Conservation (phyloP, 345 rosid genomes). For the Lumnitzera racemosa region DNA sequence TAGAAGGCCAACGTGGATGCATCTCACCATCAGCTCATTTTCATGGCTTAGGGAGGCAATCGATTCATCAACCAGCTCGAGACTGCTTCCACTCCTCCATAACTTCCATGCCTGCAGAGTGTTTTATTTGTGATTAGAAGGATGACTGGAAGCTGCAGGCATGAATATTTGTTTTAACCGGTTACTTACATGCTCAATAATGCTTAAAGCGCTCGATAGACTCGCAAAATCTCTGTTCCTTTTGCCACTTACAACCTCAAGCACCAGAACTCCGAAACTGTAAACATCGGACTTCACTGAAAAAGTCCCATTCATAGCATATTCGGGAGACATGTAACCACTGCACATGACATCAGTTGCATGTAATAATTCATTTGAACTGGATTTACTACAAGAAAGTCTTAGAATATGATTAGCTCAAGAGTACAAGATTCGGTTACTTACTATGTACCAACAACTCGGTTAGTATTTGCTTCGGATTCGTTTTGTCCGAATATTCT, state of each 20-base stretch:
- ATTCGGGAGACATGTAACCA: constrained; percentile 24
- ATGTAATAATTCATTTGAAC: too few species aligned
- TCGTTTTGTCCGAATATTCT: constrained; percentile 16
- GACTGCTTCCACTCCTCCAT: too few species aligned
- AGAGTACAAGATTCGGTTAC: constrained; percentile 1
- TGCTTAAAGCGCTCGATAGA: too few species aligned
- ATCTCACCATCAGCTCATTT: neutral
- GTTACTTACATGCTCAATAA: too few species aligned
- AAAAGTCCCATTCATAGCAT: constrained; percentile 15
- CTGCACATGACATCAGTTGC: neutral
- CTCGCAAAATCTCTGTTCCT: constrained; percentile 19
- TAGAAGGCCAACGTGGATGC: constrained; percentile 1
- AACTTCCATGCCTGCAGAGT: too few species aligned
- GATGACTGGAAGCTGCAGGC: too few species aligned
- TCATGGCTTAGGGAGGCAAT: too few species aligned
- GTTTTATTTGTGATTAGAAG: too few species aligned
- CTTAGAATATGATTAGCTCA: too few species aligned
- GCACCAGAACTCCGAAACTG: constrained; percentile 23
- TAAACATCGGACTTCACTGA: constrained; percentile 24
- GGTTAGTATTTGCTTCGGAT: constrained; percentile 23
- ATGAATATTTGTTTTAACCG: too few species aligned
- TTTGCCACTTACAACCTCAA: constrained; percentile 22
- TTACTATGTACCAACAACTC: constrained; percentile 47
- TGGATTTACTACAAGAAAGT: too few species aligned
- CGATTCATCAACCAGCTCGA: constrained; percentile 1